A percentile compares a stretch with the other conserved stretches of the same genome.
These are phyloP conservation scores for Viscum album DNA, from an alignment of 177 flowering plant species.

Conservation along the genomic window DNA sequence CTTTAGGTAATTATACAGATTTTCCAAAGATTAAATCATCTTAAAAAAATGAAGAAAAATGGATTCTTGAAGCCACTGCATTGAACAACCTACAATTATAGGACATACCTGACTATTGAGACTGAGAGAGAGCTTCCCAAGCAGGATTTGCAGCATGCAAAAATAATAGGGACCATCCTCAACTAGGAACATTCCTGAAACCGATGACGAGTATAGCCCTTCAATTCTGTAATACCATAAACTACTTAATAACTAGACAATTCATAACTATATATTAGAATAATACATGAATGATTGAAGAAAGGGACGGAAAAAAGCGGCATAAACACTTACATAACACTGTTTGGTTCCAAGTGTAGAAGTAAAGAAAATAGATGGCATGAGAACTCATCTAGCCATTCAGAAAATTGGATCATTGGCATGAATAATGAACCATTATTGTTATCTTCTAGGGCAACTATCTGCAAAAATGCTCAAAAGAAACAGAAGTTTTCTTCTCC, in stretches of 20 bases:
- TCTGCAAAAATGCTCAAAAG: constrained; percentile 36
- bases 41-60: no score
- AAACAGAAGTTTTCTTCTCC: constrained; percentile 4
- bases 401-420: constrained; percentile 57
- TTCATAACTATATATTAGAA: background rate
- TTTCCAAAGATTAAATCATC: no score
- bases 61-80: no score
- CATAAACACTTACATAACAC: constrained; percentile 55
- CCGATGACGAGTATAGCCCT: constrained; percentile 54
- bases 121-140: constrained; percentile 70
- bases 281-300: background rate
- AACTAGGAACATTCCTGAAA: constrained; percentile 87
- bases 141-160: constrained; percentile 86
- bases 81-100: background rate
- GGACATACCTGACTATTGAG: constrained; percentile 65
- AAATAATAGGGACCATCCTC: constrained; percentile 90
- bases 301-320: background rate
- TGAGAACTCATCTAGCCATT: constrained; percentile 96
- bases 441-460: constrained; percentile 58
- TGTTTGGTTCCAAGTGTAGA: constrained; percentile 78
- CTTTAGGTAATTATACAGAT: constrained; percentile 31
- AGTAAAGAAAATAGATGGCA: constrained; percentile 80
- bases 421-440: constrained; percentile 31
- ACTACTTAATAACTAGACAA: constrained; percentile 1
- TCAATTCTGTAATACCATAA: constrained; percentile 51